phyloP scores from a whole-genome alignment of 2,329 filamentous ascomycete species.

The Drechslera avenae region DNA sequence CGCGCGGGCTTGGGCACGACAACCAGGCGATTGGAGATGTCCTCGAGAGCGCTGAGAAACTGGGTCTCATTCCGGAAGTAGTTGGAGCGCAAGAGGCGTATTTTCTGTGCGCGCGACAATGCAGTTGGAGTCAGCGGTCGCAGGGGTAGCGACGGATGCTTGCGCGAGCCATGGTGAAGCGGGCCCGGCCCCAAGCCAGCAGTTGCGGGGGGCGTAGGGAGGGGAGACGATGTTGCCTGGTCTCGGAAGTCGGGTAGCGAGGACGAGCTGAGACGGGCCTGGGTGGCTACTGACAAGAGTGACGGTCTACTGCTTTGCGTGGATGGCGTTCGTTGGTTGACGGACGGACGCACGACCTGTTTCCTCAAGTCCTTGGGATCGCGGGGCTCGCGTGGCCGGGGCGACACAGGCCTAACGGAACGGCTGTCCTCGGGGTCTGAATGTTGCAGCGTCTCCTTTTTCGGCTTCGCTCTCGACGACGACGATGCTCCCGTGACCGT shows the following conservation, averaged over 20 bases:
- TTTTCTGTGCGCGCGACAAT: conserved; percentile 69
- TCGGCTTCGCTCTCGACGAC: conserved; percentile 51
- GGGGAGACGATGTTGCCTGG: conserved; percentile 50
- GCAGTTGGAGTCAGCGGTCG: conserved; percentile 64
- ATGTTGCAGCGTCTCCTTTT: conserved; percentile 46
- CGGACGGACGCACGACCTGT: conserved; percentile 33
- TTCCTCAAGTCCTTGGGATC: conserved; percentile 37
- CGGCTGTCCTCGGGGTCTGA: conserved; percentile 45
- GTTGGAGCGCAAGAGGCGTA: conserved; percentile 75
- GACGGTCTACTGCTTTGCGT: conserved; percentile 52
- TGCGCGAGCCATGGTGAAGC: conserved; percentile 44
- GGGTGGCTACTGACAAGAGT: conserved; percentile 61
- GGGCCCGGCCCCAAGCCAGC: conserved; percentile 48
- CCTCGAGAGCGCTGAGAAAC: conserved; percentile 78
- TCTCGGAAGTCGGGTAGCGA: conserved; percentile 68
- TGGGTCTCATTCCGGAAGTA: conserved; percentile 84
- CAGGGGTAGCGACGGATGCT: conserved; percentile 63
- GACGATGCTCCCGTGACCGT: conserved; percentile 63
- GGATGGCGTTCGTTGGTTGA: conserved; percentile 30
- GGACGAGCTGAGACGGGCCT: conserved; percentile 69
- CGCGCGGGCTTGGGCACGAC: conserved; percentile 81
- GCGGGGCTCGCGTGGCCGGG: conserved; percentile 31
- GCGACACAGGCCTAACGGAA: conserved; percentile 47
- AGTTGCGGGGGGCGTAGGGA: conserved; percentile 48
- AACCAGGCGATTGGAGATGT: conserved; percentile 83